A percentile compares a stretch with the other conserved stretches of the same genome.
Conservation (phyloP, 441 rosid genomes). For the Biscutella auriculata region DNA sequence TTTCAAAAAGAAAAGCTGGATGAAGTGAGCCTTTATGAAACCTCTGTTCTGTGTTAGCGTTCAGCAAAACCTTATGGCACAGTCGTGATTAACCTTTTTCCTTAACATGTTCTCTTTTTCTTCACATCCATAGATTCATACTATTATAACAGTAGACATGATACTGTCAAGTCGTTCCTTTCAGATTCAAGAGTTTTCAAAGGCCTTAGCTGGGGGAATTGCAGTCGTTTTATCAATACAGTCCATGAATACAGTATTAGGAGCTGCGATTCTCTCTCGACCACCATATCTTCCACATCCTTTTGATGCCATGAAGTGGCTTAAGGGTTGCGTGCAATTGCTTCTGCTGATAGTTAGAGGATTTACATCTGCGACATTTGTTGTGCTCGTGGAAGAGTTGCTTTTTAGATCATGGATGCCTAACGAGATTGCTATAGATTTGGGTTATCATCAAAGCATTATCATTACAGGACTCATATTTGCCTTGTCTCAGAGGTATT, state of each 20-base stretch:
- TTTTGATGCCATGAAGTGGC: conserved; percentile 28
- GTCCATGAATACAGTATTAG: conserved; percentile 46
- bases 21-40: too few species aligned
- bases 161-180: conserved; percentile 13
- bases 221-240: conserved; percentile 57
- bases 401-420: conserved; percentile 87
- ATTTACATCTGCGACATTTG: conserved; percentile 44
- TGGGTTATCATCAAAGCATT: conserved; percentile 69
- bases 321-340: conserved; percentile 35
- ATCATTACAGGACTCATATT: conserved; percentile 69
- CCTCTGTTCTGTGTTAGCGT: not conserved
- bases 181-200: conserved; percentile 52
- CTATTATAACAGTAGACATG: conserved; percentile 4
- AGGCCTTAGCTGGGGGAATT: conserved; percentile 62
- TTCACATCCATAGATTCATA: not conserved
- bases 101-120: not conserved
- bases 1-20: not conserved
- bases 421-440: conserved; percentile 67
- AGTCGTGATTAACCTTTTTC: not conserved
- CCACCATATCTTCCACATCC: conserved; percentile 48
- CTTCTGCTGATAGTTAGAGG: conserved; percentile 42
- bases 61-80: not conserved
- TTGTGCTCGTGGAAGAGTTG: conserved; percentile 78
- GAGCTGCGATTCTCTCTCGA: conserved; percentile 47
- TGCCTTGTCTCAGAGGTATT: conserved; percentile 72